These are phyloP conservation scores for Exophiala xenobiotica DNA, from an alignment of 2,329 filamentous ascomycete genomes.

Conservation along the genomic window DNA sequence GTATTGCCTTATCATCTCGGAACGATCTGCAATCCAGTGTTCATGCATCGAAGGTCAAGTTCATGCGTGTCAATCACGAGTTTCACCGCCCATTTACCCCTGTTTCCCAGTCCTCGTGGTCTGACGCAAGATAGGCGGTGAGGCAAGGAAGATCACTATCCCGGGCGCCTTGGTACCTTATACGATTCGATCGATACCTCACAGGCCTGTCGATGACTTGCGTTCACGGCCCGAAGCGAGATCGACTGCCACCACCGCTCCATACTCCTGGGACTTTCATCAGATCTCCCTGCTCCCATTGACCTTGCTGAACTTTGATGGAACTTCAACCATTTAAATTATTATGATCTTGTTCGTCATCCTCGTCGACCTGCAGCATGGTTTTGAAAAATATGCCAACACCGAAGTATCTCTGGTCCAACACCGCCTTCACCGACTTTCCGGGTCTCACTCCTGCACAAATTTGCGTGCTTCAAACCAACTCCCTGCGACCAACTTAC, in stretches of 20 bases:
- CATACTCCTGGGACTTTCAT: not conserved
- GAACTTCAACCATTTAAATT: too few relatives aligned
- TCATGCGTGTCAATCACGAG: not conserved
- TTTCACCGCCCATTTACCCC: slow-evolving; percentile 16
- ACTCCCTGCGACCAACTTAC: too few relatives aligned
- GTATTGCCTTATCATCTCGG: slow-evolving; percentile 1
- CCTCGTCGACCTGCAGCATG: too few relatives aligned
- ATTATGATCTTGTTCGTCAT: too few relatives aligned
- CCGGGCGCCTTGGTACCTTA: too few relatives aligned
- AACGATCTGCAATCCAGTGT: slow-evolving; percentile 13
- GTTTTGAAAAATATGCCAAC: too few relatives aligned
- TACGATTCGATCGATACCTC: too few relatives aligned
- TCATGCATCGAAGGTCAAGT: slow-evolving; percentile 11
- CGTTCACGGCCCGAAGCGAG: slow-evolving; percentile 20
- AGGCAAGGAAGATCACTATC: slow-evolving; percentile 1
- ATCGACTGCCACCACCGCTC: slow-evolving; percentile 5
- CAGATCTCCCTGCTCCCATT: not conserved
- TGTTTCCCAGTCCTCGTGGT: slow-evolving; percentile 8
- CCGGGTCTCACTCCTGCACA: too few relatives aligned
- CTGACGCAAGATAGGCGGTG: slow-evolving; percentile 27
- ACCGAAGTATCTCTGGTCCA: too few relatives aligned
- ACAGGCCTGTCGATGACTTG: not conserved
- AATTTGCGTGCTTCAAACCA: too few relatives aligned
- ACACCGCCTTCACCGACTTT: too few relatives aligned
- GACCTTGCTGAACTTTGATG: slow-evolving; percentile 7